Base-by-base conservation (phyloP, 2,329 filamentous ascomycete genomes). In the Alternaria arborescens region DNA sequence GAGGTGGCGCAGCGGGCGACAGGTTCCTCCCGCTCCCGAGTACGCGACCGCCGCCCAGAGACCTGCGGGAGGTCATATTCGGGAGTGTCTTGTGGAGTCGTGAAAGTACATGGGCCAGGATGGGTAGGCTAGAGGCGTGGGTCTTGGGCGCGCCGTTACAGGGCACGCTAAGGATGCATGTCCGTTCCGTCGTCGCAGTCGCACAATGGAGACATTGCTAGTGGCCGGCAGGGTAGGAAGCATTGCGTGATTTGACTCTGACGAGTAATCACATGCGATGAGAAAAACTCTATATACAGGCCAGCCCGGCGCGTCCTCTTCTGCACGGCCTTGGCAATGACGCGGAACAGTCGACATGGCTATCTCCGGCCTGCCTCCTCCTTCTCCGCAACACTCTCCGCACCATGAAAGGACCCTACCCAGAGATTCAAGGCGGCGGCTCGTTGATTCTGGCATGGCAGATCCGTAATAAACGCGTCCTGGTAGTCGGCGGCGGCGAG, bases 361-460 rank as follows among this genome's bases (percentile, higher is more conserved):
- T 53, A 68, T 75, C 69, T 76, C 71, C 69, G 71, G 63, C 69
- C 60, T 55, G 40, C 60, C 60, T 26, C 30, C 55, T 46, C 61
- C 66, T 59, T 65, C 59, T 63, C 62, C 61, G 55, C 56, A 59
- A 64, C 64, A 69, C 54, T 57, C 64, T 50, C 53, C 51, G 54
- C 62, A 76, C 68, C 56, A 86, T 86, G 84, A 77, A 82, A 53
- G 74, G 77, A 12, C 77, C 86, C 52, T 97, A 91, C 75, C 93
- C 94, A 58, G 84, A 90, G 65, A 87, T 98, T 28, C 89, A 97
- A 80, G 92, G 93, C 58, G 94, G 94, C 52, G 95, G 94, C 60
- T 98, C 94, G 63, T 82, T 99, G 67, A 95, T 99, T 65, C 83
- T 99, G 53, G 95, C 95, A 75, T 99, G 94, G 94, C 95, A 98